These are phyloP conservation scores for Pilasporangium apinafurcum DNA, from an alignment of 352 stramenopile species.

Conservation along the genomic window DNA sequence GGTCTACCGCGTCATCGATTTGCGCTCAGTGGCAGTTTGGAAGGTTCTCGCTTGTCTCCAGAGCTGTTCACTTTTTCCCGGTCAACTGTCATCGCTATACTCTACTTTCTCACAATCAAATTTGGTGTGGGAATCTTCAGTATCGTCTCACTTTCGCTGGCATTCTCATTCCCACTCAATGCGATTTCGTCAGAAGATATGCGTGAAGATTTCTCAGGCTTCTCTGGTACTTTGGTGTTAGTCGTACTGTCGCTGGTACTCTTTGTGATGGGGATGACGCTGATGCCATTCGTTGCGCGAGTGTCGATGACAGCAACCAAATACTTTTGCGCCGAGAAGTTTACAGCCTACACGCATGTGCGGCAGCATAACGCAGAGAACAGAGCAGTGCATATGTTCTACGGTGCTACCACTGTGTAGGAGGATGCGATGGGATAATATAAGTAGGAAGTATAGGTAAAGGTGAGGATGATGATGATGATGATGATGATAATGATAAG, in stretches of 20 bases:
- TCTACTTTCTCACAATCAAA: constrained; percentile 69
- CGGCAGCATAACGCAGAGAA: constrained; percentile 13
- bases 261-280: constrained; percentile 35
- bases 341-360: constrained; percentile 36
- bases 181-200: constrained; percentile 24
- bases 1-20: constrained; percentile 22
- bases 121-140: constrained; percentile 47
- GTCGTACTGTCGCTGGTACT: constrained; percentile 35
- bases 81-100: constrained; percentile 26
- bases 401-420: constrained; percentile 30
- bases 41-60: constrained; percentile 44
- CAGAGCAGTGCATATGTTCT: constrained; percentile 14
- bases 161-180: constrained; percentile 42
- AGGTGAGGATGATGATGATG: no score
- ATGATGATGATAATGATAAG: no score
- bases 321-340: constrained; percentile 68
- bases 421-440: no score
- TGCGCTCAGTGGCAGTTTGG: constrained; percentile 26
- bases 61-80: constrained; percentile 36
- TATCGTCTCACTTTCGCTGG: constrained; percentile 39
- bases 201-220: constrained; percentile 28
- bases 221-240: constrained; percentile 40
- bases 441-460: no score
- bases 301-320: constrained; percentile 39
- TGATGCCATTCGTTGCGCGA: constrained; percentile 45